Percentiles rank a stretch among this genome's conserved stretches.
These are phyloP conservation scores for Rosa lucieae DNA, from an alignment of 306 rosid species.

Conservation along the genomic window DNA sequence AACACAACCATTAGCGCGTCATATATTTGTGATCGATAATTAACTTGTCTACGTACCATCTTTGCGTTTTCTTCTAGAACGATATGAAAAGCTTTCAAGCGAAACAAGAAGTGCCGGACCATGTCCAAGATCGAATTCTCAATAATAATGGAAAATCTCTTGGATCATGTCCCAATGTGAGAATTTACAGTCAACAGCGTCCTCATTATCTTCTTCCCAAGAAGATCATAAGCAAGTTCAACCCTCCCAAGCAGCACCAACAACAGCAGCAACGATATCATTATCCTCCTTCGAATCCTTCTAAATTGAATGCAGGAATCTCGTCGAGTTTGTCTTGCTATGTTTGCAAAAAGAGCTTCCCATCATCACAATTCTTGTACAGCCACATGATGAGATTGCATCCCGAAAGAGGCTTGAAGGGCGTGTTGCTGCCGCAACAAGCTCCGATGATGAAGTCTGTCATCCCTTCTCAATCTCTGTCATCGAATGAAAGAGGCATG, in stretches of 20 bases:
- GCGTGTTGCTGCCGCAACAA: neutral
- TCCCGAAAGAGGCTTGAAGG: neutral
- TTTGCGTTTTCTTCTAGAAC: neutral
- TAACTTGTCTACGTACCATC: neutral
- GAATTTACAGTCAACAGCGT: neutral
- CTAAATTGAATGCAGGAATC: neutral
- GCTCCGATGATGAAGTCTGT: neutral
- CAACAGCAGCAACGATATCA: neutral
- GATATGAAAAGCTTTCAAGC: neutral
- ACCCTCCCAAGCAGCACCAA: neutral
- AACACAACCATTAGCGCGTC: neutral
- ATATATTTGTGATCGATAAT: no score
- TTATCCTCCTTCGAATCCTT: neutral
- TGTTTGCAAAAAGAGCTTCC: neutral
- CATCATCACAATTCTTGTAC: neutral
- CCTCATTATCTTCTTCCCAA: constrained; percentile 1
- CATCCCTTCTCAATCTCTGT: no score
- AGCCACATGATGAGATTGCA: neutral
- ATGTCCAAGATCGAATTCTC: neutral
- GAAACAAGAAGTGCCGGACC: neutral
- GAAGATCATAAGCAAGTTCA: constrained; percentile 3
- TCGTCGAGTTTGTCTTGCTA: neutral
- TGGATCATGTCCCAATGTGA: neutral
- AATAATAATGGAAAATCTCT: neutral
- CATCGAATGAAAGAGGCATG: no score